Evolutionary conservation across 225 moss, liverwort and hornwort species (phyloP).

Genomic region (Straminergon stramineum): DNA sequence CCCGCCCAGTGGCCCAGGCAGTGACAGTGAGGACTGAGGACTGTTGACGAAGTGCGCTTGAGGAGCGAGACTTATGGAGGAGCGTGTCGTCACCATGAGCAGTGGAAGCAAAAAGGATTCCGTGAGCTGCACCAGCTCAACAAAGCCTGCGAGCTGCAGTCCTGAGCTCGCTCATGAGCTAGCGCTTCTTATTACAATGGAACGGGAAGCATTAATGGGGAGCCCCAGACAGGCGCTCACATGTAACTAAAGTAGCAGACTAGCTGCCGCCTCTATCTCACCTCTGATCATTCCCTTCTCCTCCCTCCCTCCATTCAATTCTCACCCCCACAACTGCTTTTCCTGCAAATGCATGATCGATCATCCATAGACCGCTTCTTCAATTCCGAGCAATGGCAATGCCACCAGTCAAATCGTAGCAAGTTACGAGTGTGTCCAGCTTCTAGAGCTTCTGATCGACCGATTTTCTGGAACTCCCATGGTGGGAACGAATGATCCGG

Average conservation of each 20-base stretch:
- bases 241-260: not conserved
- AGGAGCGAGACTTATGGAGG: not conserved
- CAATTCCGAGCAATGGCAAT: not conserved
- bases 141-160: not conserved
- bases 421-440: not conserved
- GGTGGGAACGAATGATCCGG: not conserved
- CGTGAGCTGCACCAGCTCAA: not conserved
- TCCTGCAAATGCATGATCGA: not conserved
- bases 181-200: not conserved
- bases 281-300: not conserved
- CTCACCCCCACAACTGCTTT: not conserved
- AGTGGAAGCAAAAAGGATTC: not conserved
- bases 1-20: not conserved
- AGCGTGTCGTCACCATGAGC: not conserved
- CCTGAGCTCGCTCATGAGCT: not conserved
- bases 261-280: not conserved
- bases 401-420: not conserved
- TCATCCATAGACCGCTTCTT: not conserved
- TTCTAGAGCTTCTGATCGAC: not conserved
- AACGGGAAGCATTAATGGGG: slow-evolving; percentile 1
- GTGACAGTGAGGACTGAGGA: not conserved
- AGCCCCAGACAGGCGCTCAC: slow-evolving; percentile 9
- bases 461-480: not conserved
- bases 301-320: not conserved
- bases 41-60: not conserved